Evolutionary conservation across 441 rosid genomes (phyloP).

Genomic region (Erysimum cheiri): DNA sequence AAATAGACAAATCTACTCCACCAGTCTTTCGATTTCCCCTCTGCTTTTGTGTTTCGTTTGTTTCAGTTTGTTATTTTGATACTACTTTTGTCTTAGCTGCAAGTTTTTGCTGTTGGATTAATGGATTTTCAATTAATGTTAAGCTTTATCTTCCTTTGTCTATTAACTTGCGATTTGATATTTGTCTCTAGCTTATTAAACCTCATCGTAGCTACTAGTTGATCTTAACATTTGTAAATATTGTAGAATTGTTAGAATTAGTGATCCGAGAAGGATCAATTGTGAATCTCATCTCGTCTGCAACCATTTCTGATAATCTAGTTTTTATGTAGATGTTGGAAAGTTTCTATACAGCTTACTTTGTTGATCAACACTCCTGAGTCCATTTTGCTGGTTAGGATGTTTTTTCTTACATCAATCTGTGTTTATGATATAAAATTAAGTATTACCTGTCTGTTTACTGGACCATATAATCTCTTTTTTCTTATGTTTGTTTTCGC

Average conservation of each 20-base stretch:
- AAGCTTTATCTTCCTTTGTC: neutral
- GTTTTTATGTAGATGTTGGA: neutral
- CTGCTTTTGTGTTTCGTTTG: constrained; percentile 22
- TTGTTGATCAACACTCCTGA: no score
- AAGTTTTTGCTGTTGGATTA: constrained; percentile 20
- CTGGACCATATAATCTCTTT: neutral
- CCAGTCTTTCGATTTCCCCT: constrained; percentile 8
- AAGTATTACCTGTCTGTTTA: neutral
- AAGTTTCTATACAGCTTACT: neutral
- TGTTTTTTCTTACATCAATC: neutral
- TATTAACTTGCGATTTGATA: neutral
- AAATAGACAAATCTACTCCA: constrained; percentile 27
- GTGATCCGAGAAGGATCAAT: neutral
- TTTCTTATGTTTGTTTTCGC: neutral
- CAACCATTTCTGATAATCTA: neutral
- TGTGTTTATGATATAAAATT: neutral
- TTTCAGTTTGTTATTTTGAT: constrained; percentile 12
- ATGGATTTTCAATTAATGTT: neutral
- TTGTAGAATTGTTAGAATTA: neutral
- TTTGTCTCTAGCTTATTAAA: neutral
- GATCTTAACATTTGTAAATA: neutral
- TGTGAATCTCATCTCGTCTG: neutral
- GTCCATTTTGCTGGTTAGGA: neutral
- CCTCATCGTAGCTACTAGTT: neutral
- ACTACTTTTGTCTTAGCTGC: constrained; percentile 6